Evolutionary conservation across 2,329 filamentous ascomycete species (phyloP), one percentile per base, ranked within the genome.

Genomic region (Gnomoniopsis smithogilvyi): DNA sequence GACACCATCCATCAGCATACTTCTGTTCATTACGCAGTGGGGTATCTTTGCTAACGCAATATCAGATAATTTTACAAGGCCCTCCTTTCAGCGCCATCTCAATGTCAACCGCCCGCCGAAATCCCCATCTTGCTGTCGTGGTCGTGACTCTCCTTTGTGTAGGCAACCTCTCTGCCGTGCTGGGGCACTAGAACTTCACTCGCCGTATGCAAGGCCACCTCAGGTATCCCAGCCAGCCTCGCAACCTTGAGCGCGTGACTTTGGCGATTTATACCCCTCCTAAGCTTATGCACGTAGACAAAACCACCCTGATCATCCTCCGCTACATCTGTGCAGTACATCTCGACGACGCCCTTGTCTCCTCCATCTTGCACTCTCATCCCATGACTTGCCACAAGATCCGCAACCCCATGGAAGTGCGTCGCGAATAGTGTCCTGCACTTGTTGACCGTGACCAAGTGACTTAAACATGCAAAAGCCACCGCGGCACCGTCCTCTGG

Each of bases 211-310:
- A 97, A 85, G 3, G 89, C 91, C 48, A 80, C 77, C 61, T 87
- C 84, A 0, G 93, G 93, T 66, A 97, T 68, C 1, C 92, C 93
- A 6, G 95, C 96, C 65, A 98, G 76, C 63, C 83, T 82, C 2
- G 95, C 95, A n/a, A 99, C 95, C 70, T 97, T 98, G 61, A 99
- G 77, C 19, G 96, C 95, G 75, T 99, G 95, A 62, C 91, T 96
- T 64, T 89, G 80, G 54, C 87, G 83, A 73, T 98, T 99, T 59
- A 96, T 85, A 0, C 95, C 95, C 70, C 81, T 86, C 56, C 85
- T 84, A 73, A 99, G 74, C 65, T 83, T 89, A 76, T 99, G 93
- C 57, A 96, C 82, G 76, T 96, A 99, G 46, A 89, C 86, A 71
- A 97, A 99, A 0, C 86, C 86, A 1, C 85, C 83, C 0, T 79